These are phyloP conservation scores for Thielaviopsis euricoi DNA, from an alignment of 2,329 filamentous ascomycete genomes.

Conservation along the genomic window DNA sequence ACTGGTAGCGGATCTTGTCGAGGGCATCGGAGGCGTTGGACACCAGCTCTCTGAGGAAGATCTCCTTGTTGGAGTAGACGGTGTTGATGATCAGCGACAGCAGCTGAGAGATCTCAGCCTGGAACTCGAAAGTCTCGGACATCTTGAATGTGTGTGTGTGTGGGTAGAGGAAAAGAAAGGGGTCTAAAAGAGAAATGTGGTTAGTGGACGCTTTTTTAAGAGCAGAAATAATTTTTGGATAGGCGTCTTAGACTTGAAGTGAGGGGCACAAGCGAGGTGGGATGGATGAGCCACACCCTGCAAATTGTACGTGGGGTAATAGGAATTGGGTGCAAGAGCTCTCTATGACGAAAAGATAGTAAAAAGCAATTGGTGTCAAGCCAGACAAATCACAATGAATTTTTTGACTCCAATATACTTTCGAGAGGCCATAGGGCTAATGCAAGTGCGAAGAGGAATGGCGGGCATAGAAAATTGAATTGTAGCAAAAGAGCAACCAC, in stretches of 20 bases:
- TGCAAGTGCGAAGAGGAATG: not conserved
- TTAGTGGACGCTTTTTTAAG: not conserved
- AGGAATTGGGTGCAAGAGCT: not conserved
- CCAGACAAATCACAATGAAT: not conserved
- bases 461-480: not conserved
- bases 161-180: not conserved
- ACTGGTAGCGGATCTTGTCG: constrained; percentile 99
- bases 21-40: constrained; percentile 98
- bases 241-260: not conserved
- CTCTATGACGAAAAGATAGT: not conserved
- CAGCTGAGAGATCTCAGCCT: constrained; percentile 99
- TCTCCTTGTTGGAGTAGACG: constrained; percentile 99
- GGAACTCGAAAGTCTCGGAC: constrained; percentile 94
- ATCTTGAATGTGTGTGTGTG: constrained; percentile 12
- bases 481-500: not conserved
- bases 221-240: not conserved
- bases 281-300: constrained; percentile 5
- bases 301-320: not conserved
- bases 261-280: constrained; percentile 6
- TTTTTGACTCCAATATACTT: not conserved
- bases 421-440: not conserved
- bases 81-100: constrained; percentile 99
- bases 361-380: not conserved
- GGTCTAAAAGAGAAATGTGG: constrained; percentile 4
- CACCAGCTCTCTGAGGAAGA: constrained; percentile 95